phyloP scores from a whole-genome alignment of 2,329 filamentous ascomycete genomes.

The Pseudocercospora fuligena region DNA sequence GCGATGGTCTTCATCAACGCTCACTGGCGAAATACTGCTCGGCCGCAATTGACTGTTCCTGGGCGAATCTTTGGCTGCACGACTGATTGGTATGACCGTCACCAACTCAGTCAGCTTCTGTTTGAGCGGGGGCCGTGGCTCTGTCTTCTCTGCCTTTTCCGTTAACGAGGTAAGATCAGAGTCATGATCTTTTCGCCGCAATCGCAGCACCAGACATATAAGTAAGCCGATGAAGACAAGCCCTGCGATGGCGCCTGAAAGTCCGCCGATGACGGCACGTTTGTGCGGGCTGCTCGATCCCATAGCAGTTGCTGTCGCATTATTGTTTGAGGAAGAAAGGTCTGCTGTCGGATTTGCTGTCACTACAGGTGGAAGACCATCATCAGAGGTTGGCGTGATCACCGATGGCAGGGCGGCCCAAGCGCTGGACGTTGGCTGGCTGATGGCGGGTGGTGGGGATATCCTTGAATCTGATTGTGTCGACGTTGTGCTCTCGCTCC shows the following conservation, averaged over 20 bases:
- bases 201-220: conserved; percentile 34
- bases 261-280: conserved; percentile 38
- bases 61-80: conserved; percentile 23
- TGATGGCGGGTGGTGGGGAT: conserved; percentile 1
- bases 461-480: neutral
- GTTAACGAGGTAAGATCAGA: conserved; percentile 17
- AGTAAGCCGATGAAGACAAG: conserved; percentile 37
- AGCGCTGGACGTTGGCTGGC: conserved; percentile 6
- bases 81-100: conserved; percentile 12
- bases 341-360: neutral
- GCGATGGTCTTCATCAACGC: conserved; percentile 39
- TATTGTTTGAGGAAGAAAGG: conserved; percentile 14
- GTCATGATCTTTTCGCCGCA: conserved; percentile 25
- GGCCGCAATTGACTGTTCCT: conserved; percentile 25
- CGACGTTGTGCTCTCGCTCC: neutral
- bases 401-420: conserved; percentile 7
- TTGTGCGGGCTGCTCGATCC: conserved; percentile 28
- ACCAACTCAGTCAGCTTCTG: conserved; percentile 14
- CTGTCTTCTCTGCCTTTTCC: conserved; percentile 22
- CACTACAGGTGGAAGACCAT: neutral
- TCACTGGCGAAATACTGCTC: conserved; percentile 27
- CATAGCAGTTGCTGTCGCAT: conserved; percentile 19
- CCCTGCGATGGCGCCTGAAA: conserved; percentile 39
- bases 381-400: neutral
- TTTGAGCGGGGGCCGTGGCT: conserved; percentile 12